phyloP scores from a whole-genome alignment of 768 basidiomycete species.

The Boletus rex-veris region DNA sequence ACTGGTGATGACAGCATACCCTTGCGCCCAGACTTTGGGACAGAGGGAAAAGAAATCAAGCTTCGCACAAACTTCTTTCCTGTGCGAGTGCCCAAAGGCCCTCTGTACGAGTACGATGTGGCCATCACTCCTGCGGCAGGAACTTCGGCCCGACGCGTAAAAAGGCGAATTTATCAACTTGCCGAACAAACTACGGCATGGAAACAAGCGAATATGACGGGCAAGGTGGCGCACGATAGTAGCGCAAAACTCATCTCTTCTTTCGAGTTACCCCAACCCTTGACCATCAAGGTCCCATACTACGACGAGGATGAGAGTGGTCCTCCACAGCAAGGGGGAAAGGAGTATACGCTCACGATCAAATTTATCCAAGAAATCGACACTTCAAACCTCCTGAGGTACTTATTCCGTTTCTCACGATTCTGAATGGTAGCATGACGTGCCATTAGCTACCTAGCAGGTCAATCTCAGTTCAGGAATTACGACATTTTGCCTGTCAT shows the following conservation, averaged over 20 bases:
- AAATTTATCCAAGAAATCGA: slow-evolving; percentile 43
- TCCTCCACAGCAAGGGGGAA: slow-evolving; percentile 29
- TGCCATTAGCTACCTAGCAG: slow-evolving; percentile 41
- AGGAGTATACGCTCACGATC: slow-evolving; percentile 44
- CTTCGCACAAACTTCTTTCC: slow-evolving; percentile 55
- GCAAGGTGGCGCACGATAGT: slow-evolving; percentile 45
- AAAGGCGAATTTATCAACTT: slow-evolving; percentile 45
- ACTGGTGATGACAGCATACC: slow-evolving; percentile 36
- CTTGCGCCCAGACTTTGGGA: slow-evolving; percentile 47
- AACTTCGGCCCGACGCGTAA: slow-evolving; percentile 37
- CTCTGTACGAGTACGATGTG: slow-evolving; percentile 48
- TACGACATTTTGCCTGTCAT: slow-evolving; percentile 48
- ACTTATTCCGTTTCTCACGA: slow-evolving; percentile 4
- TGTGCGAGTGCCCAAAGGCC: slow-evolving; percentile 43
- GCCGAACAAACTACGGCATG: slow-evolving; percentile 44
- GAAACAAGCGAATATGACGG: slow-evolving; percentile 37
- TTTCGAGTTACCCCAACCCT: slow-evolving; percentile 38
- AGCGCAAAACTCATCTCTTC: slow-evolving; percentile 46
- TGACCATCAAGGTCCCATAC: slow-evolving; percentile 38
- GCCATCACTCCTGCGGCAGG: slow-evolving; percentile 36
- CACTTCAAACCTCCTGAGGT: slow-evolving; percentile 41
- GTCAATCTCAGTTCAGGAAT: slow-evolving; percentile 40
- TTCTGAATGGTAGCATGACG: slow-evolving; percentile 6
- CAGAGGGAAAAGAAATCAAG: slow-evolving; percentile 40
- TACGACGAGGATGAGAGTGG: slow-evolving; percentile 46